Base-by-base conservation (phyloP, 73 alveolate species). In the Paramecium sexaurelia region DNA sequence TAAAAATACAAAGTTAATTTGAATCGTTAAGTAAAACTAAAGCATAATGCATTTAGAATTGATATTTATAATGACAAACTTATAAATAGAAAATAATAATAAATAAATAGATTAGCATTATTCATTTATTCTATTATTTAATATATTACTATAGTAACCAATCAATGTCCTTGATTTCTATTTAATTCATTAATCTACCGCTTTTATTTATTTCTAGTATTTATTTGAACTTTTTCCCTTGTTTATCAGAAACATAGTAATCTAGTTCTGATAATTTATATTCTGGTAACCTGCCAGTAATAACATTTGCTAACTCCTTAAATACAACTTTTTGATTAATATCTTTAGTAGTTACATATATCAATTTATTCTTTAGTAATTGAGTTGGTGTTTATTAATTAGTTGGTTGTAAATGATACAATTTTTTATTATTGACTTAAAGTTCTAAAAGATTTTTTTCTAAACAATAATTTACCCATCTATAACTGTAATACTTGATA, bases 401-500 rank as follows among this genome's bases (percentile, higher is more conserved):
- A 0, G 71, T 78, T 11, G 90, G 90, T 13, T 29, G 7, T 45
- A 78, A 24, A 78, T 78, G 90, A 41, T 78, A 78, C 19, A 78
- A 43, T 41, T 78, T 26, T 45, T 78, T 78, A 22, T 45, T 78
- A 7, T 8, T 43, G 1, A 78, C 41, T 24, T 45, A 39, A 19
- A 78, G 55, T 78, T 78, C 90, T 2, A 78, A 20, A 15, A 41
- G 45, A 78, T 43, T 78, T 24, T 45, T 40, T 11, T 41, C 69
- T 24, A 78, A 56, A 78, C 90, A 78, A 45, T 78, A 78, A 13
- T 22, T 19, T 20, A 78, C 90, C 90, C 90, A 78, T 78, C 90
- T 78, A 43, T 41, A 45, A 78, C 71, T 78, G 29, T 24, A 78
- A 43, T 24, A 78, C 9, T 78, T 39, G n/a, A 26, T 45, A 7